Evolutionary conservation across 2,329 filamentous ascomycete genomes (phyloP).

Genomic region (Fusarium citri): DNA sequence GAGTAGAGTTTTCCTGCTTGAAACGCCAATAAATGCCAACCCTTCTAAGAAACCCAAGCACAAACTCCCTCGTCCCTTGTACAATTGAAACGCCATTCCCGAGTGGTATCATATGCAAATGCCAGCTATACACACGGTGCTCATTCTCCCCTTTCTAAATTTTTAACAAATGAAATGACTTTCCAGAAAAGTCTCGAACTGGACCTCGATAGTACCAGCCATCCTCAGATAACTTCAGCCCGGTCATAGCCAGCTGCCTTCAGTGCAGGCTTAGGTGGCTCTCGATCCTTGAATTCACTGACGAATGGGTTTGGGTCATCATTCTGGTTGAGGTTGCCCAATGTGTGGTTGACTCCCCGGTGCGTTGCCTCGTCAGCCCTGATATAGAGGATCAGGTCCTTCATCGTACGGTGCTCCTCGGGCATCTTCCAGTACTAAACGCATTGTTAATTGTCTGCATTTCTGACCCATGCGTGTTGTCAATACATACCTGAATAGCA

Average conservation of each 20-base stretch:
- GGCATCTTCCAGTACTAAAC: constrained; percentile 90
- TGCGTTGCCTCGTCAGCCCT: constrained; percentile 91
- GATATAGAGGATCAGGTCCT: constrained; percentile 87
- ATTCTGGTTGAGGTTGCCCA: constrained; percentile 87
- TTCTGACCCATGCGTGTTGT: not conserved
- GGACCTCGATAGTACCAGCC: not conserved
- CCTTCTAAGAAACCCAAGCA: not conserved
- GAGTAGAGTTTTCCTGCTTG: constrained; percentile 29
- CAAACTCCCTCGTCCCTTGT: not conserved
- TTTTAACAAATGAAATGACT: not conserved
- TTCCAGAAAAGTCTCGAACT: not conserved
- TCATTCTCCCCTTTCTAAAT: not conserved
- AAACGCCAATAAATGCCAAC: constrained; percentile 2
- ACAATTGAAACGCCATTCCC: constrained; percentile 11
- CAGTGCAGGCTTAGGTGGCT: constrained; percentile 72
- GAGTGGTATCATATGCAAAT: constrained; percentile 26
- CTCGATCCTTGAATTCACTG: constrained; percentile 79
- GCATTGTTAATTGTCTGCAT: constrained; percentile 8
- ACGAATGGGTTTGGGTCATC: constrained; percentile 94
- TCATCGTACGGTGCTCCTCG: constrained; percentile 83
- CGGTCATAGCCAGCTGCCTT: constrained; percentile 84
- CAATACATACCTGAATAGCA: constrained; percentile 69
- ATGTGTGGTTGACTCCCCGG: constrained; percentile 94
- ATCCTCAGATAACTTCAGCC: constrained; percentile 74
- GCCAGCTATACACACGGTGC: not conserved